Evolutionary conservation across 2,329 filamentous ascomycete genomes (phyloP), one percentile per base, ranked within the genome.

Genomic region (Aspergillus novoparasiticus): DNA sequence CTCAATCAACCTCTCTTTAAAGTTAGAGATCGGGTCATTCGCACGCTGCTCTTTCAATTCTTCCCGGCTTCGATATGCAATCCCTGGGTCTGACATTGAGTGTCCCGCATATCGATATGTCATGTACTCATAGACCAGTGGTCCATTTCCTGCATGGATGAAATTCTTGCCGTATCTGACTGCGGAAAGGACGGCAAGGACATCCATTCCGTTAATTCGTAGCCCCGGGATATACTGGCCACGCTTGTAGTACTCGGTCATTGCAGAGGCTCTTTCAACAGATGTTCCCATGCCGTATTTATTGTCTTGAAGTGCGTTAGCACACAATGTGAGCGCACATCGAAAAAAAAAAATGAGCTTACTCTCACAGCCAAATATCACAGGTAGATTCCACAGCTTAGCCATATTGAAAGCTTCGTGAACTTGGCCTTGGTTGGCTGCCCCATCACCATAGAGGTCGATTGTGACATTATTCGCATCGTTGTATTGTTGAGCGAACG

Each of bases 361-460:
- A 96, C 93, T 98, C 85, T 98, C 94, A 81, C 94, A 97, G 71
- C 92, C 93, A 76, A 98, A 98, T 70, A 98, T 90, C 69, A 94
- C 87, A 57, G 94, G 94, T 57, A 98, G 85, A 72, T 94, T 92
- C 94, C 94, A 98, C 69, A 98, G 88, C 87, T 97, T 97, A 65
- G 94, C 94, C 94, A 98, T 97, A 88, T 98, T 98, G 87, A 94
- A 98, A 64, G 94, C 92, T 86, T 98, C 94, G 76, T 97, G 97
- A 71, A 98, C 94, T 82, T 98, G 94, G 65, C 94, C 94, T 85
- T 98, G 94, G 85, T 98, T 98, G 85, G 90, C 92, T 68, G 94
- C 94, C 84, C 94, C 94, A 75, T 97, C 94, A 83, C 94, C 94
- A 81, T 97, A 98, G 60, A 98, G 86, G 68, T 93, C 87, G 70